Conservation (phyloP, 2,329 filamentous ascomycete species). For the Chaetomium sp. region DNA sequence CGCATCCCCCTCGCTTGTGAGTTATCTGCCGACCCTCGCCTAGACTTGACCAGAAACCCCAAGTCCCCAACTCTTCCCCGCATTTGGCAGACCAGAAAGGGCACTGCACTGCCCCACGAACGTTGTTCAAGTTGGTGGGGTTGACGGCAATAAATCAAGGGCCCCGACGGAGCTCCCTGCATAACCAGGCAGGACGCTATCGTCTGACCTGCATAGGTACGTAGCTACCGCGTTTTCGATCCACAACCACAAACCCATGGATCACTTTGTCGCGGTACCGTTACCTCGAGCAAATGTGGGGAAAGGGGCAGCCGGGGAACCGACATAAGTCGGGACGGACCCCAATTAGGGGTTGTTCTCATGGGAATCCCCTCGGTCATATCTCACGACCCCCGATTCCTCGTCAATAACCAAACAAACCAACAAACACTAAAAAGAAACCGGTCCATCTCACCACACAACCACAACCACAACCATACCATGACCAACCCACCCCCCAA, state of each 20-base stretch:
- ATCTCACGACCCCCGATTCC: not conserved
- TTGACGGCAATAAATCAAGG: slow-evolving; percentile 28
- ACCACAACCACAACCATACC: not conserved
- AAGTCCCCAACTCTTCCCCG: slow-evolving; percentile 12
- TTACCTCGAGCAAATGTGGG: not conserved
- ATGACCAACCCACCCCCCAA: slow-evolving; percentile 19
- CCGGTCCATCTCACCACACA: not conserved
- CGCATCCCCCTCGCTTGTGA: slow-evolving; percentile 10
- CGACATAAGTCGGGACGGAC: not conserved
- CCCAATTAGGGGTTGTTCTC: not conserved
- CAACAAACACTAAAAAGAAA: too few relatives aligned
- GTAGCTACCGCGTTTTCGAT: not conserved
- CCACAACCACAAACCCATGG: not conserved
- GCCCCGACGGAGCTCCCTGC: slow-evolving; percentile 2
- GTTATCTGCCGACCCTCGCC: slow-evolving; percentile 3
- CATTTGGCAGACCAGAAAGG: not conserved
- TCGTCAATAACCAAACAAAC: not conserved
- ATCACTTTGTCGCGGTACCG: not conserved
- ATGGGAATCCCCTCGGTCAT: not conserved
- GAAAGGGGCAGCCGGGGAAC: not conserved
- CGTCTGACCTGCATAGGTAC: not conserved
- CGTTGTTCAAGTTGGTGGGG: not conserved
- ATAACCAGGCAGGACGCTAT: not conserved
- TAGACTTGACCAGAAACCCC: not conserved
- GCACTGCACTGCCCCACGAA: not conserved